Conservation (phyloP, 257 asterid genomes). For the Coffea eugenioides region DNA sequence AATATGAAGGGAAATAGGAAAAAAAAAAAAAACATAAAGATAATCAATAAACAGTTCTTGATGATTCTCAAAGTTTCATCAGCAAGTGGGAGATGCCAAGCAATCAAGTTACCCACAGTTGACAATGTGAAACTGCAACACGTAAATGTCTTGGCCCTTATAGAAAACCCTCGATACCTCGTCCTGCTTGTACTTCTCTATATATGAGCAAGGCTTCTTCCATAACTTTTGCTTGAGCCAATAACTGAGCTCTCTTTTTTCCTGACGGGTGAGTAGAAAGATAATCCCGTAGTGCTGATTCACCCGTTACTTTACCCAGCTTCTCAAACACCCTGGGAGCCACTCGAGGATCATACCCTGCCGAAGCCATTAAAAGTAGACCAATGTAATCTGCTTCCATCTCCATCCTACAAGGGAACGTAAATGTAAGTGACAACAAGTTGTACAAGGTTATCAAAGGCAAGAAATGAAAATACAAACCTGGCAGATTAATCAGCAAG, state of each 20-base stretch:
- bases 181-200: constrained; percentile 53
- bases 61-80: background rate
- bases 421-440: too few relatives aligned
- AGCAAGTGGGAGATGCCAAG: background rate
- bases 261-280: constrained; percentile 96
- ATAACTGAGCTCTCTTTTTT: constrained; percentile 66
- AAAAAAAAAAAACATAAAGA: too few relatives aligned
- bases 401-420: constrained; percentile 61
- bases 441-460: background rate
- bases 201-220: constrained; percentile 75
- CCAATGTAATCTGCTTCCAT: constrained; percentile 96
- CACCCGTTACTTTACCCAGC: constrained; percentile 59
- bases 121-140: too few relatives aligned
- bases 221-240: constrained; percentile 84
- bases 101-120: too few relatives aligned
- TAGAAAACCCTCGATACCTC: constrained; percentile 72
- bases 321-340: constrained; percentile 88
- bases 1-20: background rate
- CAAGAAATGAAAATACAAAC: background rate
- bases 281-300: constrained; percentile 53
- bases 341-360: constrained; percentile 84
- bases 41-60: too few relatives aligned
- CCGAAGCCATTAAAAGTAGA: constrained; percentile 66
- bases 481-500: background rate
- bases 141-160: constrained; percentile 11